These are phyloP conservation scores for Cardamine resedifolia DNA, from an alignment of 345 rosid genomes.

Conservation along the genomic window DNA sequence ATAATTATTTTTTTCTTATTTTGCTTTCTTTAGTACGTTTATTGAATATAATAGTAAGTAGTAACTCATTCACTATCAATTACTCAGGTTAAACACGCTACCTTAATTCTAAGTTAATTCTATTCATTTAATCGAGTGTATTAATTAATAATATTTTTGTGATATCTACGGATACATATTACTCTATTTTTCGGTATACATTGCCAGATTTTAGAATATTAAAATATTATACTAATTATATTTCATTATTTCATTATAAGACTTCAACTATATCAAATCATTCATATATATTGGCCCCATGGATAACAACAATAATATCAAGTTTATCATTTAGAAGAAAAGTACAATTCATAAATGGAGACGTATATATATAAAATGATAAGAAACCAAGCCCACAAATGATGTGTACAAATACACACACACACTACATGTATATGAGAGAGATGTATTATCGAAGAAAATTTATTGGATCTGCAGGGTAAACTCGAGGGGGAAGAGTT, in stretches of 20 bases:
- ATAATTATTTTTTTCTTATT: neutral
- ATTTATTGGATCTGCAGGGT: slow-evolving; percentile 34
- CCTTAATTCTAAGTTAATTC: neutral
- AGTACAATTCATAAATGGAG: neutral
- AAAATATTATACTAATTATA: neutral
- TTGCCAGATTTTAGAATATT: no score
- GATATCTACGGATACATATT: neutral
- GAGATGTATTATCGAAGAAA: slow-evolving; percentile 16
- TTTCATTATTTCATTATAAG: neutral
- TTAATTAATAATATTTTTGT: neutral
- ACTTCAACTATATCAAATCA: neutral
- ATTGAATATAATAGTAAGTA: neutral
- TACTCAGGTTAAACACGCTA: neutral
- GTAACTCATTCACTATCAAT: neutral
- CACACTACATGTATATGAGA: slow-evolving; percentile 13
- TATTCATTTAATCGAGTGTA: neutral
- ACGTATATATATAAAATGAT: neutral
- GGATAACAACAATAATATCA: neutral
- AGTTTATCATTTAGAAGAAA: slow-evolving; percentile 7
- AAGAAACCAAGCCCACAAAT: slow-evolving; percentile 20
- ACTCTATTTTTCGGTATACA: neutral
- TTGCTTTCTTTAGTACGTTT: neutral
- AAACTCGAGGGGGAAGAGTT: slow-evolving; percentile 36
- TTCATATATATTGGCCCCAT: neutral
- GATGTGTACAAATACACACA: slow-evolving; percentile 29